Evolutionary conservation across 805 yeast species (phyloP), one percentile per base, ranked within the genome.

Genomic region (Yamadazyma takamatsuzukensis): DNA sequence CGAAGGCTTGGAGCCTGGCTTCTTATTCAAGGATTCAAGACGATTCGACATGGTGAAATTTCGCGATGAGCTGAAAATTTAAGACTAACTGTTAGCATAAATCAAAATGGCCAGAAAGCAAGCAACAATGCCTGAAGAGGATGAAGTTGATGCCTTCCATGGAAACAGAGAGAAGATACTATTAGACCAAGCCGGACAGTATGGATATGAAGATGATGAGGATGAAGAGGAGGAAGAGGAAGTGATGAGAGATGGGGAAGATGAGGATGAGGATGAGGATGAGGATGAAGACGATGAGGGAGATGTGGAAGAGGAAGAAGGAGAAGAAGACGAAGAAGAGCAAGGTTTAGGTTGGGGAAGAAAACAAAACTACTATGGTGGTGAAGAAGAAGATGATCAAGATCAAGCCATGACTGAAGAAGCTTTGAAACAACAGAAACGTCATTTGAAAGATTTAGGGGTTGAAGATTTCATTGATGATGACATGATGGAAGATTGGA

Each of bases 341-440:
- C 60, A 44, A 18, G 51, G 61, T 5, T 64, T 64, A 35, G 61
- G 62, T 14, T 57, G 72, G 68, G 74, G 77, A 36, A 65, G 71
- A n/a, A 53, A 53, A 41, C 52, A 53, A 39, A 52, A 65, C 44
- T 75, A 74, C 44, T 77, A 78, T 48, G 82, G 81, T 27, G 80
- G 76, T n/a, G 83, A 76, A 40, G 75, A 71, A 12, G 71, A 61
- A 44, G 85, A 70, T 56, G 94, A 84, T 43, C 90, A 81, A 19
- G 94, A 78, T 33, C 80, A 78, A 19, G 83, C 86, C 4, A 80
- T 88, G 60, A 93, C 90, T 37, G 79, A 77, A 47, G 97, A 93
- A 59, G 97, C 97, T 0, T 51, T 85, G 30, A 78, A 87, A 51
- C 78, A 86, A 45, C 97, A 89, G 60, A 83, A 83, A 63, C 59